Evolutionary conservation across 371 early-diverging fungal species (phyloP).

Genomic region (Gilbertella persicaria): DNA sequence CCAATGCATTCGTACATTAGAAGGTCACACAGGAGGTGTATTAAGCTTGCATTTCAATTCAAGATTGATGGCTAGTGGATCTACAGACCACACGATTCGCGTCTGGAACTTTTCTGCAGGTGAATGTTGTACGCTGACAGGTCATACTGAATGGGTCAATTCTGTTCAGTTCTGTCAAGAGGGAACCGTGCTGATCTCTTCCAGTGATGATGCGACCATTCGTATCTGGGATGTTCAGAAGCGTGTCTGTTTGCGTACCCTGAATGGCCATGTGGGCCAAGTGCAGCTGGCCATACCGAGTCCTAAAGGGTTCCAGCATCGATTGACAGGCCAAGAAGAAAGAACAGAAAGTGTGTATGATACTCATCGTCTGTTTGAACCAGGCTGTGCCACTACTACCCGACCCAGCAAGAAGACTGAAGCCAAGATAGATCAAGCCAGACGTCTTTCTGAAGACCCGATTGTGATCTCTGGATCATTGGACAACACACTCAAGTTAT

Average conservation of each 20-base stretch:
- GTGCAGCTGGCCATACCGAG: slow-evolving; percentile 68
- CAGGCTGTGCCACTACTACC: slow-evolving; percentile 7
- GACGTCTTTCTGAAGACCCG: slow-evolving; percentile 32
- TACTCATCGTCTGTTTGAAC: background rate
- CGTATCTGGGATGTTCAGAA: slow-evolving; percentile 83
- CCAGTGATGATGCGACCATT: slow-evolving; percentile 81
- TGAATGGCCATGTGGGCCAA: slow-evolving; percentile 80
- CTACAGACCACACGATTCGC: slow-evolving; percentile 85
- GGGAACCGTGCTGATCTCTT: slow-evolving; percentile 70
- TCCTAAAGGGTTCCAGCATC: slow-evolving; percentile 46
- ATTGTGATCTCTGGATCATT: slow-evolving; percentile 82
- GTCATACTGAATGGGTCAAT: slow-evolving; percentile 89
- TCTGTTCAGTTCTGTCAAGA: slow-evolving; percentile 74
- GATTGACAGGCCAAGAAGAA: slow-evolving; percentile 24
- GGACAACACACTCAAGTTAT: slow-evolving; percentile 90
- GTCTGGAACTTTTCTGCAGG: slow-evolving; percentile 90
- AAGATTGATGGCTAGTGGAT: slow-evolving; percentile 79
- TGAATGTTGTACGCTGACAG: slow-evolving; percentile 75
- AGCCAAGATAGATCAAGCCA: background rate
- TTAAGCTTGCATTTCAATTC: slow-evolving; percentile 84
- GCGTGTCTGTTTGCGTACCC: slow-evolving; percentile 66
- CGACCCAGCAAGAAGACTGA: background rate
- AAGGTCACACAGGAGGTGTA: slow-evolving; percentile 85
- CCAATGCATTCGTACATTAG: slow-evolving; percentile 81
- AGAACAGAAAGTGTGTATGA: slow-evolving; percentile 4